Percentiles rank a stretch among this genome's conserved stretches.
These are phyloP conservation scores for Raffaelea ambrosiae DNA, from an alignment of 2,329 filamentous ascomycete genomes.

Conservation along the genomic window DNA sequence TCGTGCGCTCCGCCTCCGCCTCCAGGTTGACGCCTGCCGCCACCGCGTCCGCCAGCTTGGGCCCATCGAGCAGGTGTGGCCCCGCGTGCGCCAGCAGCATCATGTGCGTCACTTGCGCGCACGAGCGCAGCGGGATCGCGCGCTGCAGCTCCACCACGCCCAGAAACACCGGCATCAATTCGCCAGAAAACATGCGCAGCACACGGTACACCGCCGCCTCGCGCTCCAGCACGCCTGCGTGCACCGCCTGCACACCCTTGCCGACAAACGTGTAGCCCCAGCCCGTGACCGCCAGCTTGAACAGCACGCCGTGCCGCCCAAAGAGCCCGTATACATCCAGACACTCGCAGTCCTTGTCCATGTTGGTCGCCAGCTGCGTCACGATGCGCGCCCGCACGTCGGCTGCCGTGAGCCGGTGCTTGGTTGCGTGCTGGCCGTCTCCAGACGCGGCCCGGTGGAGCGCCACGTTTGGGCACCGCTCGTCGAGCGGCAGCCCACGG, in stretches of 20 bases:
- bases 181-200: constrained; percentile 7
- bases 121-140: constrained; percentile 3
- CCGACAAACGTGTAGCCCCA: constrained; percentile 12
- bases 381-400: not conserved
- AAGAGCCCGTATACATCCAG: constrained; percentile 1
- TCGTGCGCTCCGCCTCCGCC: not conserved
- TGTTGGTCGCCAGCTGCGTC: constrained; percentile 1
- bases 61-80: not conserved
- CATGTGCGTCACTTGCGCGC: constrained; percentile 9
- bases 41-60: not conserved
- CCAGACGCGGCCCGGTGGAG: constrained; percentile 1
- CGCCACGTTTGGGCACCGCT: constrained; percentile 1
- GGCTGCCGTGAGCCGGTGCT: not conserved
- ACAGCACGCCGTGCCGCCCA: constrained; percentile 7
- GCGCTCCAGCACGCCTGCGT: constrained; percentile 1
- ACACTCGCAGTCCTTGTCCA: constrained; percentile 5
- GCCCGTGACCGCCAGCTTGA: constrained; percentile 7
- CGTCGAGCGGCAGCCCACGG: not conserved
- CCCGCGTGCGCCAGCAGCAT: constrained; percentile 13
- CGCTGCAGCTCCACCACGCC: constrained; percentile 9
- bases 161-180: constrained; percentile 9
- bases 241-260: constrained; percentile 8
- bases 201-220: constrained; percentile 5
- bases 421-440: not conserved
- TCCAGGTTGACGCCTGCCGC: not conserved